These are phyloP conservation scores for Penicillium sp. DNA, from an alignment of 2,329 filamentous ascomycete species.

Conservation along the genomic window DNA sequence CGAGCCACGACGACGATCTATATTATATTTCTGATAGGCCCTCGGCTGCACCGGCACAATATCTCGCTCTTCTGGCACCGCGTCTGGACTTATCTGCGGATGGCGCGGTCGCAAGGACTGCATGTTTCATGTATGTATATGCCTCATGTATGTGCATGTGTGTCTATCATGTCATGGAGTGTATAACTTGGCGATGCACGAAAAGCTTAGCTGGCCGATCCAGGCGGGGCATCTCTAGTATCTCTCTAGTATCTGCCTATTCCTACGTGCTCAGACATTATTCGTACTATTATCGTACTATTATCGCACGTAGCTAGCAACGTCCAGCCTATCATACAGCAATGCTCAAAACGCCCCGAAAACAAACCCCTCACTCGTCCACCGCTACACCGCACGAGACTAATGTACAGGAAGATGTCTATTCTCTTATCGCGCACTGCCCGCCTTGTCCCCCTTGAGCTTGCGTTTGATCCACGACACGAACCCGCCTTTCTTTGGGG, in stretches of 20 bases:
- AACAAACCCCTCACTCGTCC: background rate
- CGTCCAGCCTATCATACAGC: constrained; percentile 3
- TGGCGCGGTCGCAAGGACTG: background rate
- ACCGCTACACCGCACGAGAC: too few species aligned
- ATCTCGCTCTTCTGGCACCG: background rate
- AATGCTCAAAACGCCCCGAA: background rate
- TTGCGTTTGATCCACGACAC: constrained; percentile 16
- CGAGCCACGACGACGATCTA: too few species aligned
- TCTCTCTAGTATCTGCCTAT: too few species aligned
- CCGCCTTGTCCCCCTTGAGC: constrained; percentile 15
- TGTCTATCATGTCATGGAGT: too few species aligned
- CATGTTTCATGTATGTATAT: too few species aligned
- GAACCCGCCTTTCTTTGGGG: constrained; percentile 16
- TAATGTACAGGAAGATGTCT: background rate
- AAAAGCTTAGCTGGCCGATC: background rate
- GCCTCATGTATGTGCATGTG: background rate
- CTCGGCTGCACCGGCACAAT: background rate
- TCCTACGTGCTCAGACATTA: too few species aligned
- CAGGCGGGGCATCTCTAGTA: too few species aligned
- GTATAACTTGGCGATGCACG: background rate
- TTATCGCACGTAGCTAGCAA: too few species aligned
- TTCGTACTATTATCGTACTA: too few species aligned
- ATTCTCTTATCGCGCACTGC: background rate
- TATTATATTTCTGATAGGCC: background rate
- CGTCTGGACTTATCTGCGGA: background rate